Evolutionary conservation across 2,329 filamentous ascomycete species (phyloP).

Genomic region (Aspergillus fumigatiaffinis): DNA sequence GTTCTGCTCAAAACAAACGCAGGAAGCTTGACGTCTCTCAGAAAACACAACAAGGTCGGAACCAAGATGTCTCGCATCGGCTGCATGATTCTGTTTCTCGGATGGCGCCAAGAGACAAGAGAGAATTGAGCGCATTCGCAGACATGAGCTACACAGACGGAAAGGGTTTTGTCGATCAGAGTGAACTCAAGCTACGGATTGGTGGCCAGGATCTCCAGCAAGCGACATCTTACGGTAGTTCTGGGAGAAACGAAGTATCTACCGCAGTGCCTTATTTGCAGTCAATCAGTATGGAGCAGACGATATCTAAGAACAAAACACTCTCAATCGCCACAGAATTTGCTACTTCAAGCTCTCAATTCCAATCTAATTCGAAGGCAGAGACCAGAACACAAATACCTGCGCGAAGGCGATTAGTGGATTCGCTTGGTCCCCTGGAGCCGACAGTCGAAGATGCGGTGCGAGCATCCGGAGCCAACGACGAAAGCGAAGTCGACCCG

Average conservation of each 20-base stretch:
- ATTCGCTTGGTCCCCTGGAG: conserved; percentile 25
- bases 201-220: background rate
- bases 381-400: conserved; percentile 13
- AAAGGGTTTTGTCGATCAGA: background rate
- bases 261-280: background rate
- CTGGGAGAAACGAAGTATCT: background rate
- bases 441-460: background rate
- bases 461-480: background rate
- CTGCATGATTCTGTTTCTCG: background rate
- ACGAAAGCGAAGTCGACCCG: background rate
- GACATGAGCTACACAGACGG: background rate
- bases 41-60: background rate
- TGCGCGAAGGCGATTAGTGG: conserved; percentile 32
- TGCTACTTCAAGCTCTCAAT: background rate
- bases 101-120: background rate
- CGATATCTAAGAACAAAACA: background rate
- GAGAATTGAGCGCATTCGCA: background rate
- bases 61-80: background rate
- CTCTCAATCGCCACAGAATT: background rate
- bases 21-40: conserved; percentile 2
- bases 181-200: background rate
- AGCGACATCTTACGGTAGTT: background rate
- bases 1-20: conserved; percentile 3
- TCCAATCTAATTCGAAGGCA: background rate
- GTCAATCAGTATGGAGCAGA: background rate